phyloP scores from a whole-genome alignment of 2,329 filamentous ascomycete genomes.

The Decorospora gaudefroyi region DNA sequence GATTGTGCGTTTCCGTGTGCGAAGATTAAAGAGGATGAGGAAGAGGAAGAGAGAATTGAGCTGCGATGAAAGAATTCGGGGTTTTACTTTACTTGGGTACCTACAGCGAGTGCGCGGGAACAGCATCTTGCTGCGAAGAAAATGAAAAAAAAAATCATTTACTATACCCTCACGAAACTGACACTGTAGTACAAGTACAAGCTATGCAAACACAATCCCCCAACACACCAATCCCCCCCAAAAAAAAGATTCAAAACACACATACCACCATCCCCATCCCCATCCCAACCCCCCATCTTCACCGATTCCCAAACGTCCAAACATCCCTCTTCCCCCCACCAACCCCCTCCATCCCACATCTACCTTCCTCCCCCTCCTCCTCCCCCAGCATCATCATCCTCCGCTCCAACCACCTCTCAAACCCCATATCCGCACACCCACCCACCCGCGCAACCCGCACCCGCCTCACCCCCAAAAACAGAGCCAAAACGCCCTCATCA shows the following conservation, averaged over 20 bases:
- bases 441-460: slow-evolving; percentile 52
- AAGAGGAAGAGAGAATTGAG: slow-evolving; percentile 10
- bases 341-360: slow-evolving; percentile 30
- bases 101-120: too few relatives aligned
- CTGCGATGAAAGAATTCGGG: too few relatives aligned
- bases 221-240: too few relatives aligned
- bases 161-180: too few relatives aligned
- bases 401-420: slow-evolving; percentile 53
- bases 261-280: background rate
- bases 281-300: background rate
- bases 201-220: too few relatives aligned
- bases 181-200: too few relatives aligned
- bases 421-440: slow-evolving; percentile 49
- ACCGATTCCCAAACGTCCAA: slow-evolving; percentile 32
- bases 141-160: too few relatives aligned
- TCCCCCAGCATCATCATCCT: slow-evolving; percentile 49
- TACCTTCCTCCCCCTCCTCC: slow-evolving; percentile 25
- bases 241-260: too few relatives aligned
- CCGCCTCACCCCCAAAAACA: slow-evolving; percentile 54
- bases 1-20: slow-evolving; percentile 22
- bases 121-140: too few relatives aligned
- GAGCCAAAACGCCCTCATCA: slow-evolving; percentile 49
- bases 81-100: too few relatives aligned
- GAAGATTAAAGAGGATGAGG: slow-evolving; percentile 9
- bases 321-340: slow-evolving; percentile 17